Base-by-base conservation (phyloP, 768 basidiomycete genomes). In the Rhodotorula paludigena region DNA sequence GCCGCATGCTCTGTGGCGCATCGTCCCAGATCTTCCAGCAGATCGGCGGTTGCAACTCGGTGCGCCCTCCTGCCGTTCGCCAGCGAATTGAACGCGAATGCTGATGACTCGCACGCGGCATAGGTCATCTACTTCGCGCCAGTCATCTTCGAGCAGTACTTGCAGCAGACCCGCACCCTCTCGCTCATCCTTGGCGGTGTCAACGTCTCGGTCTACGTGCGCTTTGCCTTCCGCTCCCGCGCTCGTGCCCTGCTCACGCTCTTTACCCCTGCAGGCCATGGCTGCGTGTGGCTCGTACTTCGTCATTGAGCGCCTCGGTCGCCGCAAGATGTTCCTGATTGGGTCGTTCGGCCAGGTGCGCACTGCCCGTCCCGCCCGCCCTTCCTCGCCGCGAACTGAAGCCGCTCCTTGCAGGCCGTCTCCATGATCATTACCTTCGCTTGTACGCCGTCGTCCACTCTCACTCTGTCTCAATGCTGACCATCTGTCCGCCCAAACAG, bases 21-120 rank as follows among this genome's bases (percentile, higher is more conserved):
- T 77, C 82, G 54, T 83, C 83, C 52, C 86, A 87, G 73, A 84
- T 84, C 74, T 86, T 86, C 79, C 85, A 87, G 75, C 86, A 87
- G 79, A 85, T 87, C 38, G 83, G 84, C 10, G 85, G 85, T 11
- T 85, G 85, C 77, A 86, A 85, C 74, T 74, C 87, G 63, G 72
- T 63, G 5, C 44, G 8, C 6, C 23, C 5, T 8, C 25, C 11
- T 23, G 10, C n/a, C n/a, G n/a, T n/a, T n/a, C n/a, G n/a, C n/a
- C n/a, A n/a, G n/a, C n/a, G n/a, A n/a, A n/a, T n/a, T n/a, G n/a
- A n/a, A n/a, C n/a, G n/a, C n/a, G n/a, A n/a, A n/a, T n/a, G n/a
- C n/a, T n/a, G n/a, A n/a, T n/a, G n/a, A n/a, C n/a, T n/a, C n/a
- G n/a, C n/a, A n/a, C n/a, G n/a, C n/a, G n/a, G n/a, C n/a, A n/a